phyloP scores from a whole-genome alignment of 257 asterid genomes.

The Galeopsis tetrahit region DNA sequence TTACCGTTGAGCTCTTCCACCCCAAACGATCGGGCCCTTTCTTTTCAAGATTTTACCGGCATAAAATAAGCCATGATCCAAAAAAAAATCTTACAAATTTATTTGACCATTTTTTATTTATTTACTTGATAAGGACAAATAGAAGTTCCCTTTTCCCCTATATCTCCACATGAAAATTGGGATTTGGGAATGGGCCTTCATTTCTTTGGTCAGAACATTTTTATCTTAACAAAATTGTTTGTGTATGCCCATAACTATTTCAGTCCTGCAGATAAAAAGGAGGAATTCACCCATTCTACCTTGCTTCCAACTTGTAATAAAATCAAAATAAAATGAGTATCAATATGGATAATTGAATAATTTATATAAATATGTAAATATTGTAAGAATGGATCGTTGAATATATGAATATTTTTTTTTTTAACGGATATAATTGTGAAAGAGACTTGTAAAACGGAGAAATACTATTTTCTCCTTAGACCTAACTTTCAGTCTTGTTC shows the following conservation, averaged over 20 bases:
- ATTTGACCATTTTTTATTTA: neutral
- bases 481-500: neutral
- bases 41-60: too few species aligned
- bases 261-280: neutral
- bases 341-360: too few species aligned
- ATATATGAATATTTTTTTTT: too few species aligned
- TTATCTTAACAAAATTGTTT: conserved; percentile 13
- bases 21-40: too few species aligned
- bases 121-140: neutral
- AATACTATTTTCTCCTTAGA: too few species aligned
- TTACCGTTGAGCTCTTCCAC: too few species aligned
- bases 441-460: too few species aligned
- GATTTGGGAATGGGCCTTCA: conserved; percentile 21
- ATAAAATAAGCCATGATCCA: too few species aligned
- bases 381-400: too few species aligned
- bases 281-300: conserved; percentile 1
- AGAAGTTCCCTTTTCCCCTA: neutral
- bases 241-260: conserved; percentile 26
- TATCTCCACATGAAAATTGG: neutral
- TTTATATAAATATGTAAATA: too few species aligned
- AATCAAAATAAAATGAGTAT: neutral
- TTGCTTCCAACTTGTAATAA: neutral
- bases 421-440: too few species aligned
- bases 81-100: too few species aligned
- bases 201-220: conserved; percentile 8